Percentiles rank a stretch among this genome's conserved stretches.
These are phyloP conservation scores for Ceratocystis albifundus DNA, from an alignment of 2,329 filamentous ascomycete species.

Conservation along the genomic window DNA sequence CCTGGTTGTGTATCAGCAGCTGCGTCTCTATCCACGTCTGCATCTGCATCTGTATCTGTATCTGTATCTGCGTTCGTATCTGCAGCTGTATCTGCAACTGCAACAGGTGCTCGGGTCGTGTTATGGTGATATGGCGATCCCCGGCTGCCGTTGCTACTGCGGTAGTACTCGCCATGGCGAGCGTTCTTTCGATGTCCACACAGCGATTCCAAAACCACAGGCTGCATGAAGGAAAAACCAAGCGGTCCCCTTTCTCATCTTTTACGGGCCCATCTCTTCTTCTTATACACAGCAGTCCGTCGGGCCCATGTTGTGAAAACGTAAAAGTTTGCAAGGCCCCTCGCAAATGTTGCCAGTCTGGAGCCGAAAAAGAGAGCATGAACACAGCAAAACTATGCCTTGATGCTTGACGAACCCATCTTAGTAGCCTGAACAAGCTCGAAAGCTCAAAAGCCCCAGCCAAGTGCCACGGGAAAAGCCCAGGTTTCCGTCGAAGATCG, in stretches of 20 bases:
- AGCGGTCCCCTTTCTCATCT: not conserved
- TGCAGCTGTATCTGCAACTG: not conserved
- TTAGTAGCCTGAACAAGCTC: not conserved
- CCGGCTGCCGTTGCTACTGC: no score
- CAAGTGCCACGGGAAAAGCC: not conserved
- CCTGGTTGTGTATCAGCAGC: not conserved
- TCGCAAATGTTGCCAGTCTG: slow-evolving; percentile 3
- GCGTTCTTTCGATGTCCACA: not conserved
- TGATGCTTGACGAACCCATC: not conserved
- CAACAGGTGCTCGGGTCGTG: no score
- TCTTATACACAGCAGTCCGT: not conserved
- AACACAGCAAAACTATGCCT: slow-evolving; percentile 6
- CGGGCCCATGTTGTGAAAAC: slow-evolving; percentile 5
- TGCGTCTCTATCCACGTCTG: not conserved
- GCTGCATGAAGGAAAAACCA: not conserved
- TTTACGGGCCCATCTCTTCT: not conserved
- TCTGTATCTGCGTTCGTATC: not conserved
- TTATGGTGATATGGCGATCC: not conserved
- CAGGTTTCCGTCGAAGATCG: not conserved
- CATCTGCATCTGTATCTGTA: not conserved
- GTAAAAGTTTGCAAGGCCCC: slow-evolving; percentile 14
- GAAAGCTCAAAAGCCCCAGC: not conserved
- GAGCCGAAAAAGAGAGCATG: not conserved
- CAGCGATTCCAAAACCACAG: not conserved
- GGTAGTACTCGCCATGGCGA: no score